Evolutionary conservation across 176 grass and related monocot species (phyloP).

Genomic region (Oryza rufipogon): DNA sequence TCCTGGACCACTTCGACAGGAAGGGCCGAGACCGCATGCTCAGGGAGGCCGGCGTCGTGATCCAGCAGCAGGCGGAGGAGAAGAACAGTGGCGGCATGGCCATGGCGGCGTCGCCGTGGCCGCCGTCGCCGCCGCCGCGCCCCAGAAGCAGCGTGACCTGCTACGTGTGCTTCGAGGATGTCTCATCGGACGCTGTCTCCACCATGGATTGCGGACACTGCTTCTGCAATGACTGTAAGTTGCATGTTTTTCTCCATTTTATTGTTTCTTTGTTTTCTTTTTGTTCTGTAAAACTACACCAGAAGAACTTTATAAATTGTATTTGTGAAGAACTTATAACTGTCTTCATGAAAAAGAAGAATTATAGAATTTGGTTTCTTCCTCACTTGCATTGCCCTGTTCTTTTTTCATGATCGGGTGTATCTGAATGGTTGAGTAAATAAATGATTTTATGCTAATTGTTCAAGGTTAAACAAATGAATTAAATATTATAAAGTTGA

Average conservation of each 20-base stretch:
- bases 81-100: neutral
- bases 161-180: constrained; percentile 57
- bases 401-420: no score
- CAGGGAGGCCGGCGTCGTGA: constrained; percentile 43
- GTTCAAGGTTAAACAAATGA: no score
- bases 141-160: constrained; percentile 24
- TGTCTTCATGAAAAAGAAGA: no score
- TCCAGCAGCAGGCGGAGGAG: constrained; percentile 21
- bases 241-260: neutral
- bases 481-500: no score
- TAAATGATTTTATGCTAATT: no score
- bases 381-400: no score
- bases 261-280: neutral
- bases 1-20: constrained; percentile 45
- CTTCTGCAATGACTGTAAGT: constrained; percentile 72
- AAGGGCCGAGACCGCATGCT: constrained; percentile 60
- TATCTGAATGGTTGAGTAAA: no score
- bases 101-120: neutral
- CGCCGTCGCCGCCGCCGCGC: no score
- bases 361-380: no score
- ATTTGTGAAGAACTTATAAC: no score
- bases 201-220: constrained; percentile 66
- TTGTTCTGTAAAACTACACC: neutral
- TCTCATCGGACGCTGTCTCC: constrained; percentile 25
- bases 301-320: no score